Evolutionary conservation across 2,329 filamentous ascomycete species (phyloP).

Genomic region (Fusarium dimerum): DNA sequence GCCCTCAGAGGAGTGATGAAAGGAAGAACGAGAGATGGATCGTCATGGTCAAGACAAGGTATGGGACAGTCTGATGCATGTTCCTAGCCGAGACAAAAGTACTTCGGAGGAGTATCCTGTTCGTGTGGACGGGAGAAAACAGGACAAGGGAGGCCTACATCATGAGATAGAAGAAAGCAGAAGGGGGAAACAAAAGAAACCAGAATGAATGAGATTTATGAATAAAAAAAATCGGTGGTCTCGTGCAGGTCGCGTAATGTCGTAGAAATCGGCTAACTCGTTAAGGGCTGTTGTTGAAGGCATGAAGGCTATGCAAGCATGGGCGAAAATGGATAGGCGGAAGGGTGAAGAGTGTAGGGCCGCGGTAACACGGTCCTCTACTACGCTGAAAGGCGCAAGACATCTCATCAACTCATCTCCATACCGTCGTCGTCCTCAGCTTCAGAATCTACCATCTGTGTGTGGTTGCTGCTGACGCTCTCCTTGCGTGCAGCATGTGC

Average conservation of each 20-base stretch:
- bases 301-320: constrained; percentile 1
- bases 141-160: neutral
- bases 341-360: neutral
- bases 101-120: no score
- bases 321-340: neutral
- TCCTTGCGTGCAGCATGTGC: constrained; percentile 51
- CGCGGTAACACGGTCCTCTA: neutral
- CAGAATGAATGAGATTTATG: neutral
- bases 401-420: constrained; percentile 49
- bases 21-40: neutral
- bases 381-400: neutral
- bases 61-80: neutral
- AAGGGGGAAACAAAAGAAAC: constrained; percentile 2
- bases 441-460: constrained; percentile 58
- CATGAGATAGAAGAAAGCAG: neutral
- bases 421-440: constrained; percentile 63
- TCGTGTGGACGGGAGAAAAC: neutral
- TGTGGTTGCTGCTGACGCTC: constrained; percentile 61
- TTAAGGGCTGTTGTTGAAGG: constrained; percentile 1
- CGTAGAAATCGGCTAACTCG: constrained; percentile 9
- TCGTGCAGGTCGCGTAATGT: constrained; percentile 5
- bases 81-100: neutral
- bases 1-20: no score
- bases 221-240: constrained; percentile 1
- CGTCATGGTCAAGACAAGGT: neutral